Conservation (phyloP, 169 alveolate genomes). For the Plasmodium chabaudi region DNA sequence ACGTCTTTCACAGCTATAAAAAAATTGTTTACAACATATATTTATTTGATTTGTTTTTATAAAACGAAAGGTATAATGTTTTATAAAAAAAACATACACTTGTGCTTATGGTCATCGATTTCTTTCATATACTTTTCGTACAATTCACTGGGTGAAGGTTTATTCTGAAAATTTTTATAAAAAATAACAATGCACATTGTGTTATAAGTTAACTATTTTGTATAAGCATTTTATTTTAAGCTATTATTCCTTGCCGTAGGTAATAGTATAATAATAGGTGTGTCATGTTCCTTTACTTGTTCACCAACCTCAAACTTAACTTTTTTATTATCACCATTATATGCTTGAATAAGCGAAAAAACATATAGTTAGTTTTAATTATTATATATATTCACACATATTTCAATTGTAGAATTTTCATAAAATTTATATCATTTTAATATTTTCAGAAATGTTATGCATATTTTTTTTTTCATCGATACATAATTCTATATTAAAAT, state of each 20-base stretch:
- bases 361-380: neutral
- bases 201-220: neutral
- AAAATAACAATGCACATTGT: neutral
- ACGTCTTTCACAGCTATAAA: constrained; percentile 19
- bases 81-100: constrained; percentile 11
- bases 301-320: constrained; percentile 5
- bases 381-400: neutral
- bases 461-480: neutral
- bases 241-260: constrained; percentile 25
- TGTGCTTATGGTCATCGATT: constrained; percentile 24
- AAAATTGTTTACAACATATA: neutral
- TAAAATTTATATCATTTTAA: neutral
- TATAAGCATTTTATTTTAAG: neutral
- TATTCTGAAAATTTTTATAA: constrained; percentile 6
- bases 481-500: constrained; percentile 27
- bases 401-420: too few species aligned
- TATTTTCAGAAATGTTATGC: neutral
- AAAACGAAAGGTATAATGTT: neutral
- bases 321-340: constrained; percentile 18
- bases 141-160: constrained; percentile 31
- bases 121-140: constrained; percentile 26
- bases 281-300: neutral
- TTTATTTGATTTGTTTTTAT: neutral
- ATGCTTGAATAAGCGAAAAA: constrained; percentile 16
- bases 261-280: constrained; percentile 33